Conservation (phyloP, 371 early-diverging fungal genomes). For the Apophysomyces ossiformis region DNA sequence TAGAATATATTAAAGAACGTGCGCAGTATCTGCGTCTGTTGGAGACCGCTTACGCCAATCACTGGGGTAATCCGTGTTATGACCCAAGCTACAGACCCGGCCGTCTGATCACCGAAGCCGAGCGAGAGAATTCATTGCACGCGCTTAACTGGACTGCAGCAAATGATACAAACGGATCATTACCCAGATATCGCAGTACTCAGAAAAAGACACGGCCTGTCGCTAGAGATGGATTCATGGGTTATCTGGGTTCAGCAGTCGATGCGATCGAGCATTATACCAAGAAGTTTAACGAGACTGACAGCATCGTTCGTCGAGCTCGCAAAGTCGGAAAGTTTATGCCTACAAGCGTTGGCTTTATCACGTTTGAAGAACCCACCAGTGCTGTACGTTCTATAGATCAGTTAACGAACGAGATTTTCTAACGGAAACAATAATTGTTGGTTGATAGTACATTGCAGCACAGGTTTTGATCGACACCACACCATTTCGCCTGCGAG, state of each 20-base stretch:
- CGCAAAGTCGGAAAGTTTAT: conserved; percentile 57
- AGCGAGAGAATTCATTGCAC: conserved; percentile 24
- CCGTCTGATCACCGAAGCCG: conserved; percentile 37
- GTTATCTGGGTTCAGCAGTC: conserved; percentile 54
- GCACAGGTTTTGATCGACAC: conserved; percentile 64
- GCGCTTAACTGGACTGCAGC: conserved; percentile 19
- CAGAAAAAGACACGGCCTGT: conserved; percentile 24
- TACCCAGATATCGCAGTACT: conserved; percentile 19
- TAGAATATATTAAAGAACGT: conserved; percentile 52
- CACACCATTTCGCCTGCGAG: conserved; percentile 73
- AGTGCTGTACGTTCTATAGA: conserved; percentile 50
- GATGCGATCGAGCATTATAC: conserved; percentile 77
- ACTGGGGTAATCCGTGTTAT: conserved; percentile 54
- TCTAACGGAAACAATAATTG: neutral
- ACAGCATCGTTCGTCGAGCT: conserved; percentile 60
- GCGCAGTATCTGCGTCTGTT: conserved; percentile 43
- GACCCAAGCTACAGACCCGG: conserved; percentile 46
- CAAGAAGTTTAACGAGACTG: conserved; percentile 63
- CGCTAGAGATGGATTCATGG: conserved; percentile 34
- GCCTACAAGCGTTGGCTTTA: conserved; percentile 76
- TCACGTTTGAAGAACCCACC: conserved; percentile 78
- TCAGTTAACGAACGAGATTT: no score
- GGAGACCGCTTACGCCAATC: conserved; percentile 48
- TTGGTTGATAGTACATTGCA: conserved; percentile 50
- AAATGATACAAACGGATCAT: neutral